Evolutionary conservation across 2,329 filamentous ascomycete genomes (phyloP).

Genomic region (Neonectria magnoliae): DNA sequence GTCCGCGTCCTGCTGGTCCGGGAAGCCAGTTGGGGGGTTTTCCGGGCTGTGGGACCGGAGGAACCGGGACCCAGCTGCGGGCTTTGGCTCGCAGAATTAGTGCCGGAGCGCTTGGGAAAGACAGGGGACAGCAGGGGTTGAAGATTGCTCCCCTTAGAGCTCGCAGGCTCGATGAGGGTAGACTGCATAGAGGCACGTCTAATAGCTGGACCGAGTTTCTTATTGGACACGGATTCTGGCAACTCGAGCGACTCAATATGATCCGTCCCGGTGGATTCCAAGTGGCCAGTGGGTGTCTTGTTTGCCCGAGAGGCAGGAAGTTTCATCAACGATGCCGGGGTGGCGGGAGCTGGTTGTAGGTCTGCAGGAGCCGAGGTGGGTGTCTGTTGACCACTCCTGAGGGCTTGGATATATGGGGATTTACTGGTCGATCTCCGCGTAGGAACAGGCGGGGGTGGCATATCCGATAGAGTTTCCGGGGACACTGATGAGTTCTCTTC

Average conservation of each 20-base stretch:
- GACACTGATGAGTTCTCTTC: conserved; percentile 74
- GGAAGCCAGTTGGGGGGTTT: conserved; percentile 65
- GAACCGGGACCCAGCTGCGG: conserved; percentile 69
- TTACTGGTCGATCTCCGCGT: conserved; percentile 70
- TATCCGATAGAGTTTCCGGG: conserved; percentile 70
- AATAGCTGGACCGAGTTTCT: conserved; percentile 48
- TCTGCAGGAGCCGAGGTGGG: conserved; percentile 36
- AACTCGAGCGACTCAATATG: conserved; percentile 71
- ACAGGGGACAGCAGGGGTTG: conserved; percentile 61
- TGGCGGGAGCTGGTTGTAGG: conserved; percentile 59
- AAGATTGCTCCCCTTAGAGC: conserved; percentile 62
- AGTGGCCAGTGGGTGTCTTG: conserved; percentile 53
- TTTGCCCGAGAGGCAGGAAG: conserved; percentile 67
- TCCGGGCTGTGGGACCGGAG: conserved; percentile 56
- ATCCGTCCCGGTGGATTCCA: conserved; percentile 58
- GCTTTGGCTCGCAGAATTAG: conserved; percentile 70
- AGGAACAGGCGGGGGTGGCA: conserved; percentile 75
- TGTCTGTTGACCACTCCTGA: conserved; percentile 50
- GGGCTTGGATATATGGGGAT: conserved; percentile 73
- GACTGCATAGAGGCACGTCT: conserved; percentile 54
- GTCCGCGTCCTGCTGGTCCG: conserved; percentile 75
- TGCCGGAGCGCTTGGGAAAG: conserved; percentile 52
- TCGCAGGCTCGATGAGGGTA: conserved; percentile 49
- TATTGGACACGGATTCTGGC: conserved; percentile 71
- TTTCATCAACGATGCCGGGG: conserved; percentile 87